phyloP scores from a whole-genome alignment of 2,329 filamentous ascomycete genomes.

The Chaetomiaceae sp. region DNA sequence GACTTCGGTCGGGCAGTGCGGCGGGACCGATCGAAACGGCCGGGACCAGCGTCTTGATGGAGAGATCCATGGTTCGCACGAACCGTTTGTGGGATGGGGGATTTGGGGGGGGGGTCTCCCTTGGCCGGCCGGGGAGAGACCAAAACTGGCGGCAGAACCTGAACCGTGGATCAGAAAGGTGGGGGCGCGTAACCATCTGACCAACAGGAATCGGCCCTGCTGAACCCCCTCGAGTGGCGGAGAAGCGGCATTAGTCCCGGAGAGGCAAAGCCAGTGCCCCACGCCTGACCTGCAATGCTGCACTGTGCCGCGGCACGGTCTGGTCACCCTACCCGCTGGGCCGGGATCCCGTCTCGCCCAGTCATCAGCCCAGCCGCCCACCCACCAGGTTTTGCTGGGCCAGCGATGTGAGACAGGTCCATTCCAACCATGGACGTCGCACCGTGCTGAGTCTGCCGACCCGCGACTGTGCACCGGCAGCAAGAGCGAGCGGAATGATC shows the following conservation, averaged over 20 bases:
- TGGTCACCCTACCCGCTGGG: slow-evolving; percentile 16
- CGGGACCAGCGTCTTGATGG: not conserved
- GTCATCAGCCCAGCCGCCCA: slow-evolving; percentile 7
- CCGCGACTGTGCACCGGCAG: slow-evolving; percentile 7
- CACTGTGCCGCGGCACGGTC: slow-evolving; percentile 12
- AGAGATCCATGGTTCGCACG: not conserved
- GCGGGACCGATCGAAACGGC: slow-evolving; percentile 4
- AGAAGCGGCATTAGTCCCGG: slow-evolving; percentile 22
- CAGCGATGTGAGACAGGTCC: slow-evolving; percentile 8
- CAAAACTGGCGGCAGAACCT: slow-evolving; percentile 16
- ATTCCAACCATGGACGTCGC: slow-evolving; percentile 2
- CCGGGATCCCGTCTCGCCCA: slow-evolving; percentile 19
- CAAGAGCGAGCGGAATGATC: slow-evolving; percentile 11
- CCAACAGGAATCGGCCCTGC: slow-evolving; percentile 17
- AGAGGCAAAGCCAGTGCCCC: slow-evolving; percentile 13
- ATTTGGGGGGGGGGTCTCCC: too few species aligned
- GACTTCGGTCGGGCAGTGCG: not conserved
- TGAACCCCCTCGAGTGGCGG: slow-evolving; percentile 10
- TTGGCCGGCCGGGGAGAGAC: too few species aligned
- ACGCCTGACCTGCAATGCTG: not conserved
- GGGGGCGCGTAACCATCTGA: not conserved
- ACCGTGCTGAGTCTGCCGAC: slow-evolving; percentile 13
- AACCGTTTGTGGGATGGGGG: not conserved
- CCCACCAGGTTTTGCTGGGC: slow-evolving; percentile 1
- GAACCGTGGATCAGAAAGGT: slow-evolving; percentile 21